Conservation (phyloP, 2,329 filamentous ascomycete genomes). For the Fonsecaea erecta region DNA sequence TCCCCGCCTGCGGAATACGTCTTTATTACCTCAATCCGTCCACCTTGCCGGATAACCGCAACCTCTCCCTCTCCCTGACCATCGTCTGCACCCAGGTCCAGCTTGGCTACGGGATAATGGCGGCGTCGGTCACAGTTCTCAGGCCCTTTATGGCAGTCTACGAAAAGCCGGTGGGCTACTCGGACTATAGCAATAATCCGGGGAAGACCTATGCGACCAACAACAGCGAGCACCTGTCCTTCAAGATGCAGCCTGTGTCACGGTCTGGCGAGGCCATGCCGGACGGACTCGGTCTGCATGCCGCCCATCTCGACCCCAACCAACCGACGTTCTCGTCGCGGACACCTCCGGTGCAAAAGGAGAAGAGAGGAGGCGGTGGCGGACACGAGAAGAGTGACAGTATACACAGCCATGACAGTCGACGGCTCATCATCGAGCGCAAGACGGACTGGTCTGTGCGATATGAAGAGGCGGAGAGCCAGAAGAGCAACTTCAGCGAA, state of each 20-base stretch:
- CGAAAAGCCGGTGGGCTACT: constrained; percentile 19
- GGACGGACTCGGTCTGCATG: background rate
- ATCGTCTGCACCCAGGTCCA: constrained; percentile 49
- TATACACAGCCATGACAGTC: constrained; percentile 22
- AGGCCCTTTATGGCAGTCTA: constrained; percentile 48
- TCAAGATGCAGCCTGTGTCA: constrained; percentile 17
- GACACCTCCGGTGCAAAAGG: background rate
- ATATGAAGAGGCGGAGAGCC: constrained; percentile 25
- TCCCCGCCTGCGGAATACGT: constrained; percentile 47
- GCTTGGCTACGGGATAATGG: constrained; percentile 49
- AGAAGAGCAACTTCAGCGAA: constrained; percentile 20
- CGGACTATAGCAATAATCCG: constrained; percentile 9
- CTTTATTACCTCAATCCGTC: constrained; percentile 45
- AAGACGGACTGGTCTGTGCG: constrained; percentile 23
- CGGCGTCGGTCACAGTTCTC: constrained; percentile 50
- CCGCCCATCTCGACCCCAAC: constrained; percentile 2
- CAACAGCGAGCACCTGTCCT: constrained; percentile 17
- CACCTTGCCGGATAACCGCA: constrained; percentile 44
- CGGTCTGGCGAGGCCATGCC: constrained; percentile 5
- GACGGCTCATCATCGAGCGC: constrained; percentile 22
- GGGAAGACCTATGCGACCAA: constrained; percentile 15
- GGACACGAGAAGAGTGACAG: constrained; percentile 13
- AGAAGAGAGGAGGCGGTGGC: background rate
- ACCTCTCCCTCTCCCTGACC: constrained; percentile 45
- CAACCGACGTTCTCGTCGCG: constrained; percentile 12